Conservation (phyloP, 106 monocot species). For the Ottelia alismoides region DNA sequence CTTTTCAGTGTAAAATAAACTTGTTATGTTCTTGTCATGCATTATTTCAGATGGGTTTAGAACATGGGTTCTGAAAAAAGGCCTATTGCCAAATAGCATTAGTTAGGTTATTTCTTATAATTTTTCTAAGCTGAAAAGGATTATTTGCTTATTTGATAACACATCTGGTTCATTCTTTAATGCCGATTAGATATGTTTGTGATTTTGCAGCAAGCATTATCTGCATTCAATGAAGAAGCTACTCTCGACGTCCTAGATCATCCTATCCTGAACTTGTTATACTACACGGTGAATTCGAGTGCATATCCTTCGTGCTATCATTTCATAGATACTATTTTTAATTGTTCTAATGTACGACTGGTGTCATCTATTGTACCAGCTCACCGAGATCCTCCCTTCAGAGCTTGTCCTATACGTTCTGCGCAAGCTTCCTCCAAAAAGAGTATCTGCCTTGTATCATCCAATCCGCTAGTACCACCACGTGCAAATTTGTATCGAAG, state of each 20-base stretch:
- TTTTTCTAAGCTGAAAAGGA: slow-evolving; percentile 18
- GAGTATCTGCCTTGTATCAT: slow-evolving; percentile 64
- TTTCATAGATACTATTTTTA: not conserved
- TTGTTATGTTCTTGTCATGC: too few relatives aligned
- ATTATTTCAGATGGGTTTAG: too few relatives aligned
- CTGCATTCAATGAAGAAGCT: slow-evolving; percentile 51
- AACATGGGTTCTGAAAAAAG: too few relatives aligned
- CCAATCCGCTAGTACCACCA: too few relatives aligned
- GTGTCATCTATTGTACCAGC: slow-evolving; percentile 14
- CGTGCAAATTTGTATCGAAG: too few relatives aligned
- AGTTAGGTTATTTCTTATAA: not conserved
- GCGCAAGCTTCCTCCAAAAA: slow-evolving; percentile 57
- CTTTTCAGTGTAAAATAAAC: too few relatives aligned
- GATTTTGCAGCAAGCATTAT: too few relatives aligned
- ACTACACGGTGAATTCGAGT: slow-evolving; percentile 44
- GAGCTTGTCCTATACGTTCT: slow-evolving; percentile 60
- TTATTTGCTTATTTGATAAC: too few relatives aligned
- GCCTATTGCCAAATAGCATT: too few relatives aligned
- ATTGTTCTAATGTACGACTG: not conserved
- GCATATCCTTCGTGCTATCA: not conserved
- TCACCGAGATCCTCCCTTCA: slow-evolving; percentile 64
- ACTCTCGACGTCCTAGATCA: slow-evolving; percentile 84
- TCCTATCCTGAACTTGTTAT: slow-evolving; percentile 68
- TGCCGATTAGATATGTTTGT: too few relatives aligned
- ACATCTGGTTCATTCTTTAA: too few relatives aligned